These are phyloP conservation scores for Penicillium tannophilum DNA, from an alignment of 495 filamentous ascomycete genomes.

Conservation along the genomic window DNA sequence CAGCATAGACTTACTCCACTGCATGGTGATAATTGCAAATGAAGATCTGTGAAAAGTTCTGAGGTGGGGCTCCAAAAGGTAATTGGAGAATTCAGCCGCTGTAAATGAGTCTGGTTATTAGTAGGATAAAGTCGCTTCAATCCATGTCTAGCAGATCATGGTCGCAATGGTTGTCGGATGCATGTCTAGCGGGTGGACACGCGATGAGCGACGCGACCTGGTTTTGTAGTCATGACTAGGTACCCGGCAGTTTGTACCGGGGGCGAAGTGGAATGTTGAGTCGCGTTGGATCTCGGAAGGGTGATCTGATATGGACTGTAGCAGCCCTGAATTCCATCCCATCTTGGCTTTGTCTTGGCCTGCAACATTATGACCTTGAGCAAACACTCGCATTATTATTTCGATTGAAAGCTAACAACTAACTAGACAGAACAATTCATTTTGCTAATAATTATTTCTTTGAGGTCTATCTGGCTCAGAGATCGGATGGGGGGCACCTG, in stretches of 20 bases:
- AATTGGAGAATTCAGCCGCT: background rate
- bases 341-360: constrained; percentile 10
- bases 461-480: background rate
- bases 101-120: background rate
- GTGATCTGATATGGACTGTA: constrained; percentile 21
- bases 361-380: background rate
- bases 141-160: constrained; percentile 6
- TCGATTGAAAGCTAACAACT: background rate
- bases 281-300: constrained; percentile 21
- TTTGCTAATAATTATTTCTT: no score
- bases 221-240: constrained; percentile 19
- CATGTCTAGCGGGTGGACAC: background rate
- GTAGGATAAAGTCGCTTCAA: background rate
- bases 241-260: constrained; percentile 6
- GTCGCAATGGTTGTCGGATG: constrained; percentile 15
- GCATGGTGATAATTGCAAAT: constrained; percentile 16
- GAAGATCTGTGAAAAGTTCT: background rate
- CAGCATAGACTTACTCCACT: constrained; percentile 27
- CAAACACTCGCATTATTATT: background rate
- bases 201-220: constrained; percentile 12
- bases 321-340: constrained; percentile 31
- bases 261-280: constrained; percentile 25
- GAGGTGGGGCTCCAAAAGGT: background rate
- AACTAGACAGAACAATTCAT: no score
- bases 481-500: background rate